Base-by-base conservation (phyloP, 805 yeast genomes). In the Grigorovia jiainica region DNA sequence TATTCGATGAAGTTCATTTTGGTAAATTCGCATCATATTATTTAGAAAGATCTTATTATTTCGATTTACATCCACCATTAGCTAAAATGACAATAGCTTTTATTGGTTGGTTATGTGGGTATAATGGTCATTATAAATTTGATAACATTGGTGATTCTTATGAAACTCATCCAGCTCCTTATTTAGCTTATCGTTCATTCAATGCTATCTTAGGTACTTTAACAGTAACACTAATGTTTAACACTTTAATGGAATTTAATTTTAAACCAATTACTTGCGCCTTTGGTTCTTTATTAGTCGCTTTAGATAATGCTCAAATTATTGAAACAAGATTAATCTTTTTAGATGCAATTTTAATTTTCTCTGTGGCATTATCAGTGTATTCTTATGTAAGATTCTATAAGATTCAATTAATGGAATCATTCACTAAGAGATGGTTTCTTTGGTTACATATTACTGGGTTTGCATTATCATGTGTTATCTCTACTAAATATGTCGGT, bases 31-130 rank as follows among this genome's bases (percentile, higher is more conserved):
- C 90, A 7, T 76, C 87, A 1, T 82, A 83, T 64, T 90, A 90
- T 63, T 66, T 90, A 45, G 84, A 90, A 63, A 73, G 95, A 47
- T 82, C 95, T 0, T 92, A 85, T 63, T 92, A 87, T 63, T 92
- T 92, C 57, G 99, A 92, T 65, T 78, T 92, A 40, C 99, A 92
- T 65, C 99, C 99, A 8, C 99, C 99, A 18, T 86, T 92, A 63
- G 98, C 95, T 42, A 92, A 92, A 62, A 71, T 92, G 60, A 70
- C 89, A 51, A 86, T 90, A 64, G 97, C 97, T 0, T 72, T 79
- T 44, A 86, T 82, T 32, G 99, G 98, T 34, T 87, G 81, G 71
- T 54, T 92, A 19, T 78, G 82, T 40, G 96, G 97, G 3, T 92
- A 86, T 61, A 79, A 82, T 55, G 99, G 99, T n/a, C 62, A 74